phyloP scores from a whole-genome alignment of 106 monocot species.

The Phalaenopsis equestris region DNA sequence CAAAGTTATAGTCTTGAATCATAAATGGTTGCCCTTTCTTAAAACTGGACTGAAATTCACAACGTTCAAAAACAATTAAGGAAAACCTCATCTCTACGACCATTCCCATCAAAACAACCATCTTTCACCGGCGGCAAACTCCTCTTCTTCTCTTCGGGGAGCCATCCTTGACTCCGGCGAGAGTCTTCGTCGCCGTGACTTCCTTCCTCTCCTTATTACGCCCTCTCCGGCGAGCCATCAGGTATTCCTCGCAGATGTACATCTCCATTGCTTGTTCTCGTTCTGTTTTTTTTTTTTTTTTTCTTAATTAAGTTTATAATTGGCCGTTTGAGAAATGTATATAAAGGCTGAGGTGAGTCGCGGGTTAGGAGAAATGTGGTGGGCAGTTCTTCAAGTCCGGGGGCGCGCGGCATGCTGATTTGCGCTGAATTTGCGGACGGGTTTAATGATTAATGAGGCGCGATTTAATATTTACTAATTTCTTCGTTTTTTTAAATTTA shows the following conservation, averaged over 20 bases:
- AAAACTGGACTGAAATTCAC: too few species aligned
- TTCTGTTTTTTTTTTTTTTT: neutral
- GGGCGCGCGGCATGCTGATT: neutral
- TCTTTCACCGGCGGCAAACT: neutral
- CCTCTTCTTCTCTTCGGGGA: neutral
- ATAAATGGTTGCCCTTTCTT: too few species aligned
- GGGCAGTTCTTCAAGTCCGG: neutral
- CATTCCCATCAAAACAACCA: neutral
- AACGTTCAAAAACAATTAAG: neutral
- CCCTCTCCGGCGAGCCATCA: constrained; percentile 5
- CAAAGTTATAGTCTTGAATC: too few species aligned
- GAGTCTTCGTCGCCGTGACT: neutral
- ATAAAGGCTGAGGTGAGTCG: neutral
- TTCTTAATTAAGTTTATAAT: neutral
- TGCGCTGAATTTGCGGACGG: too few species aligned
- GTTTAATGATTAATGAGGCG: too few species aligned
- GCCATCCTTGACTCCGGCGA: neutral
- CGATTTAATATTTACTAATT: too few species aligned
- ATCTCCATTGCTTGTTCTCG: neutral
- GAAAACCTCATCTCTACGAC: neutral
- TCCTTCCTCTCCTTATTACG: neutral
- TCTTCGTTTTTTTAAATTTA: too few species aligned
- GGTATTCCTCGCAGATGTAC: constrained; percentile 8
- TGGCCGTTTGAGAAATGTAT: neutral
- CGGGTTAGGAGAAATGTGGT: neutral